Evolutionary conservation across 164 flowering plant genomes (phyloP).

Genomic region (Macadamia integrifolia): DNA sequence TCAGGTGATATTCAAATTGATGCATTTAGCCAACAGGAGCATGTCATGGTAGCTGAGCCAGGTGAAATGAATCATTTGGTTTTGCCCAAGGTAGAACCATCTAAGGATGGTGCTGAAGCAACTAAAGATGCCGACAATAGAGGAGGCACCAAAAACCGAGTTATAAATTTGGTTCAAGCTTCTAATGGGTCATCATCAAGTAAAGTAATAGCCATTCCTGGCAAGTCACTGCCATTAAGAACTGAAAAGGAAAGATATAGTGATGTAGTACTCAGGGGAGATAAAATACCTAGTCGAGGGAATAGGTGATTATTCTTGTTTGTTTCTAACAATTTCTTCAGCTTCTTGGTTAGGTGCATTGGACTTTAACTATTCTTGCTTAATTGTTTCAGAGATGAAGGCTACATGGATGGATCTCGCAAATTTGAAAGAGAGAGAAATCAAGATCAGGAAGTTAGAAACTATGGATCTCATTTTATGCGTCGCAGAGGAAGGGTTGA

Average conservation of each 20-base stretch:
- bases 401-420: conserved; percentile 22
- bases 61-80: conserved; percentile 12
- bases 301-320: conserved; percentile 38
- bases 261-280: conserved; percentile 31
- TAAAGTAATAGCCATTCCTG: conserved; percentile 23
- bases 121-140: conserved; percentile 30
- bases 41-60: conserved; percentile 12
- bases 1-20: conserved; percentile 12
- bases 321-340: not conserved
- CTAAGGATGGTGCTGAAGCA: conserved; percentile 23
- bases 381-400: conserved; percentile 38
- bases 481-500: conserved; percentile 43
- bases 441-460: conserved; percentile 38
- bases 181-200: conserved; percentile 25
- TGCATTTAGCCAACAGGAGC: conserved; percentile 12
- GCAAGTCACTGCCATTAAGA: conserved; percentile 24
- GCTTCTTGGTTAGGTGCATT: conserved; percentile 2
- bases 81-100: conserved; percentile 20
- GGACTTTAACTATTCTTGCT: conserved; percentile 6
- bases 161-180: conserved; percentile 48
- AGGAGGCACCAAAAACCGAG: conserved; percentile 38
- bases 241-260: conserved; percentile 32
- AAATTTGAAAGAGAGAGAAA: conserved; percentile 41
- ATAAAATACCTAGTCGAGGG: conserved; percentile 38
- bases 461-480: conserved; percentile 31